These are phyloP conservation scores for Umbelopsis ramanniana DNA, from an alignment of 192 early-diverging fungal genomes.

Conservation along the genomic window DNA sequence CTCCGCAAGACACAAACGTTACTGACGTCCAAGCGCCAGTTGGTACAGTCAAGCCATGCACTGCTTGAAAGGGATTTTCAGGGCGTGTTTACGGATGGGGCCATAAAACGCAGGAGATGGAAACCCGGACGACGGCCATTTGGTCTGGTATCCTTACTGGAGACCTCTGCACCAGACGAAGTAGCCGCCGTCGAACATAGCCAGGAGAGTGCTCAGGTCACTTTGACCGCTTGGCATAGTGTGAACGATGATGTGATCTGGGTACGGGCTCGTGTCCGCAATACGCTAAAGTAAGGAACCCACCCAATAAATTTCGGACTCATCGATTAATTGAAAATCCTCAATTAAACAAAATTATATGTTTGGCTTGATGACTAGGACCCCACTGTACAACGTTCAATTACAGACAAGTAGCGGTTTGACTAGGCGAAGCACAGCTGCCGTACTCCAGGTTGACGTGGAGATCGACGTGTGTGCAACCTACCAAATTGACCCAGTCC, in stretches of 20 bases:
- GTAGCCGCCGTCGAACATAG: neutral
- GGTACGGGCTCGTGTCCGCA: conserved; percentile 6
- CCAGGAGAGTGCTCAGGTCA: neutral
- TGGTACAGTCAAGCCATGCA: neutral
- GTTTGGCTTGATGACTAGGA: neutral
- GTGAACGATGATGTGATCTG: neutral
- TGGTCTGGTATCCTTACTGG: neutral
- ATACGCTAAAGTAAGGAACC: neutral
- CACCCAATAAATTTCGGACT: neutral
- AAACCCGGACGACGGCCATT: neutral
- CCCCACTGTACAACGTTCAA: neutral
- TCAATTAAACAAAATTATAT: neutral
- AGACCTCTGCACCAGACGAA: neutral
- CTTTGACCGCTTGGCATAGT: neutral
- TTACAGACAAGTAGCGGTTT: neutral
- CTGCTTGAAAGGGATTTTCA: neutral
- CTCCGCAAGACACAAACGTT: conserved; percentile 1
- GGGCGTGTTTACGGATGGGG: neutral
- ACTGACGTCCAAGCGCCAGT: neutral
- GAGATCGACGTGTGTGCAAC: conserved; percentile 19
- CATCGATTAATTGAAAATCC: no score
- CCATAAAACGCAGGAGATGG: neutral
- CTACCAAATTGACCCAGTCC: neutral
- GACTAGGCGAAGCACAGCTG: neutral
- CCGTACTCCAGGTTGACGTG: neutral